Percentiles rank a stretch among this genome's conserved stretches.
phyloP scores from a whole-genome alignment of 2,329 filamentous ascomycete species.

The Cephalotrichum gorgonifer region DNA sequence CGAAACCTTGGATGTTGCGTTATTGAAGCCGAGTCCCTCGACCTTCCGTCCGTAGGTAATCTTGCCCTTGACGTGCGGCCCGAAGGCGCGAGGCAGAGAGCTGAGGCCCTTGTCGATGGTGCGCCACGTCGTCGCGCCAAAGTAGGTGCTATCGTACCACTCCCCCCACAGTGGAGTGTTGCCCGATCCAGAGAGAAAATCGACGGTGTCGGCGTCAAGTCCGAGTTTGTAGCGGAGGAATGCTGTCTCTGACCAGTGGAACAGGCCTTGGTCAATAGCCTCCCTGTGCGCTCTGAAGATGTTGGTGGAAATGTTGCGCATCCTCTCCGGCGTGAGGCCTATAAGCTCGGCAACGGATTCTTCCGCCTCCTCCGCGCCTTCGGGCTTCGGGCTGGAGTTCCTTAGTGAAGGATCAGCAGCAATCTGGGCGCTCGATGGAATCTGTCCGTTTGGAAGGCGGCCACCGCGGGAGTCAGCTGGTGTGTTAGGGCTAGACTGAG shows the following conservation, averaged over 20 bases:
- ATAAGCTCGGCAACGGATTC: slow-evolving; percentile 24
- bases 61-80: slow-evolving; percentile 45
- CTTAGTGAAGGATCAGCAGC: slow-evolving; percentile 29
- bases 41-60: slow-evolving; percentile 47
- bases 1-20: slow-evolving; percentile 40
- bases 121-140: slow-evolving; percentile 11
- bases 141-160: slow-evolving; percentile 13
- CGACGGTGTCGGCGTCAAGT: slow-evolving; percentile 37
- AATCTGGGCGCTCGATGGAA: slow-evolving; percentile 40
- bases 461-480: slow-evolving; percentile 36
- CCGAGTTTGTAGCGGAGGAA: slow-evolving; percentile 47
- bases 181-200: slow-evolving; percentile 17
- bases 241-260: slow-evolving; percentile 52
- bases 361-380: slow-evolving; percentile 15
- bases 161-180: slow-evolving; percentile 11
- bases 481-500: slow-evolving; percentile 42
- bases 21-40: slow-evolving; percentile 41
- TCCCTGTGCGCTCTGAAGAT: slow-evolving; percentile 29
- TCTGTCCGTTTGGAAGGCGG: slow-evolving; percentile 37
- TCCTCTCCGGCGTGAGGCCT: slow-evolving; percentile 16
- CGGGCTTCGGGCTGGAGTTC: neutral
- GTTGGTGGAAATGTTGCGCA: slow-evolving; percentile 24
- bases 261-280: slow-evolving; percentile 34
- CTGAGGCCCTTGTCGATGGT: slow-evolving; percentile 45
- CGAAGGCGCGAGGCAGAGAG: slow-evolving; percentile 50